A percentile compares a stretch with the other conserved stretches of the same genome.
phyloP scores from a whole-genome alignment of 1,284 basidiomycete species.

The Caloboletus inedulis region DNA sequence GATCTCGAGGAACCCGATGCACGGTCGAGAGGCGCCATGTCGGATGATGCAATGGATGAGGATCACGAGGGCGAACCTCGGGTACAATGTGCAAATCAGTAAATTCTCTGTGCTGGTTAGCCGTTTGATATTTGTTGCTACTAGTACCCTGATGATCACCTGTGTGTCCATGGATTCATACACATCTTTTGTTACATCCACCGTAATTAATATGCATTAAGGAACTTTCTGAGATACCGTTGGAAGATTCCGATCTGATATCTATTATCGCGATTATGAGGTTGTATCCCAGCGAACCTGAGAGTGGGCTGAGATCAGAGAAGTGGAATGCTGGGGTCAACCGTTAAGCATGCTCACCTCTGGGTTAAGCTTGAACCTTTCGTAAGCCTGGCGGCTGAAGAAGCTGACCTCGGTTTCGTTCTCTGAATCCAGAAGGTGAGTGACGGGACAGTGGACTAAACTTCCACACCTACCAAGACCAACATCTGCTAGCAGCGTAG shows the following conservation, averaged over 20 bases:
- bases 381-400: slow-evolving; percentile 77
- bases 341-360: slow-evolving; percentile 52
- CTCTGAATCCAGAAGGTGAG: slow-evolving; percentile 50
- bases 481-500: slow-evolving; percentile 58
- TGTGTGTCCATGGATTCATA: slow-evolving; percentile 27
- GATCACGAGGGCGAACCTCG: slow-evolving; percentile 72
- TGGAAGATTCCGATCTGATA: neutral
- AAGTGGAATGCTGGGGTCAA: neutral
- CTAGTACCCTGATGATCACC: slow-evolving; percentile 22
- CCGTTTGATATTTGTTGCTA: slow-evolving; percentile 16
- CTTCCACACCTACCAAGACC: slow-evolving; percentile 64
- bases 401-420: slow-evolving; percentile 94
- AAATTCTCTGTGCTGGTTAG: slow-evolving; percentile 26
- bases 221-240: slow-evolving; percentile 7
- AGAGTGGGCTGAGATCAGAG: neutral
- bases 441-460: neutral
- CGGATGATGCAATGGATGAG: slow-evolving; percentile 82
- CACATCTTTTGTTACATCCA: slow-evolving; percentile 30
- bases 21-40: slow-evolving; percentile 58
- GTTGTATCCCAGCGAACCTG: slow-evolving; percentile 31
- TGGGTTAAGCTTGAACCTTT: slow-evolving; percentile 78
- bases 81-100: slow-evolving; percentile 84
- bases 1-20: slow-evolving; percentile 81
- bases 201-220: slow-evolving; percentile 30
- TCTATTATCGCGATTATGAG: slow-evolving; percentile 1